Conservation (phyloP, 768 basidiomycete genomes). For the Xerocomellus chrysenteron region DNA sequence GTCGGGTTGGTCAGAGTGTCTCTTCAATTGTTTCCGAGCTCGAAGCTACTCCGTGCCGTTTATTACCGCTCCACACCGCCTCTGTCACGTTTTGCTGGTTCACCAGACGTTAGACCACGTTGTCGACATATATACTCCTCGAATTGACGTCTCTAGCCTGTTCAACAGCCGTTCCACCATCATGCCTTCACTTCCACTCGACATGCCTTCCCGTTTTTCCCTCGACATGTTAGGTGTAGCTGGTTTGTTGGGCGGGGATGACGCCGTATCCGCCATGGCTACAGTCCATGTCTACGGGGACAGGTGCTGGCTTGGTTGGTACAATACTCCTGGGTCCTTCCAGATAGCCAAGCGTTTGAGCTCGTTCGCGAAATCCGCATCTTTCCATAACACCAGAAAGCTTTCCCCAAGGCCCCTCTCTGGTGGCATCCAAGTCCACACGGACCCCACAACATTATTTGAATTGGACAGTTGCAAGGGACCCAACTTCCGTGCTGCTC, state of each 20-base stretch:
- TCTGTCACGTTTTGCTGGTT: neutral
- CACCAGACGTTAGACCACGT: neutral
- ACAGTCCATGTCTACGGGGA: constrained; percentile 27
- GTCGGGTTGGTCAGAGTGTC: neutral
- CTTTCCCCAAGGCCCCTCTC: constrained; percentile 4
- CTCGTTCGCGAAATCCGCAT: constrained; percentile 13
- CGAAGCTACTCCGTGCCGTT: neutral
- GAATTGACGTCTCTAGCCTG: neutral
- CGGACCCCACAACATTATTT: constrained; percentile 22
- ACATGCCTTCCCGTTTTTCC: constrained; percentile 7
- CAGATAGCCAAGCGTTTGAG: constrained; percentile 23
- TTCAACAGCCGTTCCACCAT: neutral
- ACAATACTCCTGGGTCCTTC: constrained; percentile 35
- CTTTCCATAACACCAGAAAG: neutral
- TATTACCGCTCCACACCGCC: neutral
- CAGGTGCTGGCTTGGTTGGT: constrained; percentile 33
- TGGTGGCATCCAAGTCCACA: neutral
- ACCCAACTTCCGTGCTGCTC: constrained; percentile 76
- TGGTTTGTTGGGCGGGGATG: constrained; percentile 32
- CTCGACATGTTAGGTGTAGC: constrained; percentile 25
- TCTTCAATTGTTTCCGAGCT: neutral
- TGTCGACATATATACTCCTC: constrained; percentile 4
- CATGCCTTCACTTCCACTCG: neutral
- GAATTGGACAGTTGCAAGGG: constrained; percentile 16
- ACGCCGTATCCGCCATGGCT: constrained; percentile 31